Percentiles rank a stretch among this genome's conserved stretches.
These are phyloP conservation scores for Alternaria metachromatica DNA, from an alignment of 2,329 filamentous ascomycete species.

Conservation along the genomic window DNA sequence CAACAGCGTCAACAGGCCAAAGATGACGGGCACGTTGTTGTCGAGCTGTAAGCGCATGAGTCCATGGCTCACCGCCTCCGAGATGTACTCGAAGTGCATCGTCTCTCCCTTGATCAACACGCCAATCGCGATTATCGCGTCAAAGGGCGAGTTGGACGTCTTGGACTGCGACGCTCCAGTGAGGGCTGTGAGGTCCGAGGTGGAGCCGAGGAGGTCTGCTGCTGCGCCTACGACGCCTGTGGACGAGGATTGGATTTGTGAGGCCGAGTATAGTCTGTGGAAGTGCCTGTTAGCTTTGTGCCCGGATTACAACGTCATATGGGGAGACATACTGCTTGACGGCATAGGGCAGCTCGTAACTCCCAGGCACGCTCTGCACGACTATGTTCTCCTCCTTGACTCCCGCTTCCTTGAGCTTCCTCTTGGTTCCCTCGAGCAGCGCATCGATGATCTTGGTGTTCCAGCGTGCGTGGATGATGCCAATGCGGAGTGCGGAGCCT, in stretches of 20 bases:
- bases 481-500: slow-evolving; percentile 76
- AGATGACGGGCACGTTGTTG: slow-evolving; percentile 85
- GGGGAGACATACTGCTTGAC: slow-evolving; percentile 74
- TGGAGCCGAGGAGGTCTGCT: slow-evolving; percentile 76
- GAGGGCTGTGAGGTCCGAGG: slow-evolving; percentile 63
- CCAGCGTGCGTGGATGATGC: slow-evolving; percentile 96
- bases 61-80: slow-evolving; percentile 86
- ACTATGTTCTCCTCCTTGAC: slow-evolving; percentile 89
- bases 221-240: slow-evolving; percentile 67
- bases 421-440: slow-evolving; percentile 80
- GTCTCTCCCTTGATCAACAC: slow-evolving; percentile 98
- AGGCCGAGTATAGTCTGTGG: slow-evolving; percentile 78
- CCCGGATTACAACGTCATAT: slow-evolving; percentile 5
- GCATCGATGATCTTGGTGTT: slow-evolving; percentile 87
- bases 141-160: slow-evolving; percentile 66
- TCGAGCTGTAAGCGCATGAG: slow-evolving; percentile 96
- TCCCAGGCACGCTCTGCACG: slow-evolving; percentile 86
- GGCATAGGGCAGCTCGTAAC: slow-evolving; percentile 92
- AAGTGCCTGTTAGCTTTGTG: not conserved
- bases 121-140: slow-evolving; percentile 93
- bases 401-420: slow-evolving; percentile 76
- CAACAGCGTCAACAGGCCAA: slow-evolving; percentile 89
- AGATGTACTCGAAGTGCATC: slow-evolving; percentile 99
- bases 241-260: slow-evolving; percentile 75
- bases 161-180: slow-evolving; percentile 34